Evolutionary conservation across 352 stramenopile genomes (phyloP), one percentile per base, ranked within the genome.

Genomic region (Phytophthora rubi): DNA sequence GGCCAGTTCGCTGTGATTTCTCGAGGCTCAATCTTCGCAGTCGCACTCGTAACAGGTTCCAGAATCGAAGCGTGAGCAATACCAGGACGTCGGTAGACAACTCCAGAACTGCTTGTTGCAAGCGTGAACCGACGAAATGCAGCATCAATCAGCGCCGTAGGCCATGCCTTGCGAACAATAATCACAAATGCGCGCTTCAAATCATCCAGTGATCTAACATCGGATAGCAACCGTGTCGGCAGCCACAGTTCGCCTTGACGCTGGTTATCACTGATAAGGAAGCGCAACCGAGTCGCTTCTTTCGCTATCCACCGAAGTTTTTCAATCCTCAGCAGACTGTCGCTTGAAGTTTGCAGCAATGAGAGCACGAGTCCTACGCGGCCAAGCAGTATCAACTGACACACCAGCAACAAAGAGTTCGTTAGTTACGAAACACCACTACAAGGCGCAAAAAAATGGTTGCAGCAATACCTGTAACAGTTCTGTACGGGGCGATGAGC

Each of bases 1-100:
- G 77, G 77, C 81, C 79, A 87, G 28, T 85, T 81, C 1, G 79
- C 81, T 13, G 77, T 79, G 60, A 87, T 77, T 62, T 89, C 77
- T 44, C 71, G 65, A 4, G 77, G 75, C 1, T 89, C 75, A 9
- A 52, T 58, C 48, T 73, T 79, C 18, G 53, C 48, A 53, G 35
- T 62, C 7, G 35, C 13, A 44, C 18, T 62, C 7, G 28, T 35
- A 18, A 16, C 45, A 51, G 76, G 76, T 48, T 79, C 74, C 12
- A 61, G 15, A 33, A 86, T 75, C 8, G 64, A 62, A 26, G 79
- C 74, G 3, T 63, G 58, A 7, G 68, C 68, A 6, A 53, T 59
- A 53, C 44, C 42, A n/a, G 73, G 30, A 39, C 51, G 55, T 52
- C 61, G 68, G 52, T 59, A 71, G 8, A 44, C 44, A 4, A 56